Evolutionary conservation across 768 basidiomycete genomes (phyloP).

Genomic region (Suillus placidus): DNA sequence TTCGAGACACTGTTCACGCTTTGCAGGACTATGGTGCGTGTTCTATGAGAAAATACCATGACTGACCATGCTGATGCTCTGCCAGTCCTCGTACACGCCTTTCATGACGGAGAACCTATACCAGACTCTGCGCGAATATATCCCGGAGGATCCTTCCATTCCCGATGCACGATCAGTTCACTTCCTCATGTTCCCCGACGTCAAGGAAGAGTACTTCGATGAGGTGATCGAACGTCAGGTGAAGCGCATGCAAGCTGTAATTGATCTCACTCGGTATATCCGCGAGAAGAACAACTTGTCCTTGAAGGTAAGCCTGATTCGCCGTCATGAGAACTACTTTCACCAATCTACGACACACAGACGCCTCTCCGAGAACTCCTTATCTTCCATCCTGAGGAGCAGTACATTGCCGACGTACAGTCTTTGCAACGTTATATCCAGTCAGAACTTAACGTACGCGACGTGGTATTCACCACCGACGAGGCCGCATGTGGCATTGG

Average conservation of each 20-base stretch:
- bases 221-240: slow-evolving; percentile 92
- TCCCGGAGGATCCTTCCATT: slow-evolving; percentile 70
- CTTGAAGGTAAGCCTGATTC: slow-evolving; percentile 70
- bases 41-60: background rate
- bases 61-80: slow-evolving; percentile 8
- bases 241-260: slow-evolving; percentile 91
- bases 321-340: slow-evolving; percentile 7
- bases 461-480: slow-evolving; percentile 86
- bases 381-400: slow-evolving; percentile 86
- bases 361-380: slow-evolving; percentile 91
- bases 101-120: slow-evolving; percentile 98
- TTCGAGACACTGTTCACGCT: slow-evolving; percentile 95
- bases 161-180: slow-evolving; percentile 91
- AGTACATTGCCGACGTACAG: slow-evolving; percentile 84
- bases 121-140: slow-evolving; percentile 84
- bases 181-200: slow-evolving; percentile 91
- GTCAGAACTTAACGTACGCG: slow-evolving; percentile 94
- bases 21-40: slow-evolving; percentile 88
- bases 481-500: slow-evolving; percentile 84
- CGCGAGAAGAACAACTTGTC: slow-evolving; percentile 87
- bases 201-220: slow-evolving; percentile 95
- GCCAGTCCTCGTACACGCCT: slow-evolving; percentile 94
- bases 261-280: slow-evolving; percentile 86
- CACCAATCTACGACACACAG: slow-evolving; percentile 39
- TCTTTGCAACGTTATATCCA: slow-evolving; percentile 86